Percentiles rank a stretch among this genome's conserved stretches.
Conservation (phyloP, 345 rosid species). For the Corymbia maculata region DNA sequence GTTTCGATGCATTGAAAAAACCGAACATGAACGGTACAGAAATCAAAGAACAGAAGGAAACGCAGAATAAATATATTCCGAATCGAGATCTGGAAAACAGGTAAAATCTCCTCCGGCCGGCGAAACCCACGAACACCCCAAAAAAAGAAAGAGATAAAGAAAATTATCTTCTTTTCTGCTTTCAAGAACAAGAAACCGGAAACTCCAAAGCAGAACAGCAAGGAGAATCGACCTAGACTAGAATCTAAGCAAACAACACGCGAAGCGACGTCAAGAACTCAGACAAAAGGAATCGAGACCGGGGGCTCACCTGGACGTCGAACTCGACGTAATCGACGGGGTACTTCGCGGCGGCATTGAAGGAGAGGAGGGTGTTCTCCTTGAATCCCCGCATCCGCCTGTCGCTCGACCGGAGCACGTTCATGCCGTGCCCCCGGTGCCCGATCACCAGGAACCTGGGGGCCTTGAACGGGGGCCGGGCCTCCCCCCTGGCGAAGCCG, state of each 20-base stretch:
- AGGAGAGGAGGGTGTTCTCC: conserved; percentile 75
- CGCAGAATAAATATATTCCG: not conserved
- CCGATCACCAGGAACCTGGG: conserved; percentile 74
- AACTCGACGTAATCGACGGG: conserved; percentile 85
- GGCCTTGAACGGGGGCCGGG: conserved; percentile 21
- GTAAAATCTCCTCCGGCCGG: not conserved
- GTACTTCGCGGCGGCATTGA: conserved; percentile 61
- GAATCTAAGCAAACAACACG: not conserved
- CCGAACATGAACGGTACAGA: not conserved
- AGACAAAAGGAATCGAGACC: not conserved
- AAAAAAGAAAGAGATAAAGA: accelerated
- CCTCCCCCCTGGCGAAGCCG: conserved; percentile 24
- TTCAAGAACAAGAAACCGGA: not conserved
- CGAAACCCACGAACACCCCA: not conserved
- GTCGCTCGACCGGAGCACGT: conserved; percentile 47
- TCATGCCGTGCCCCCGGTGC: conserved; percentile 95
- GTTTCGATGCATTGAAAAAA: not conserved
- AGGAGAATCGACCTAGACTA: not conserved
- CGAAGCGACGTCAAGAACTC: not conserved
- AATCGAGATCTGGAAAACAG: not conserved
- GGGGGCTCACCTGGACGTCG: conserved; percentile 83
- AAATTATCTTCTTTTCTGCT: accelerated
- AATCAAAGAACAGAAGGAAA: not conserved
- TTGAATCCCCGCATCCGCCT: conserved; percentile 54
- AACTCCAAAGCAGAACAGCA: not conserved